Evolutionary conservation across 768 basidiomycete genomes (phyloP), one percentile per base, ranked within the genome.

Genomic region (Rhizopogon rudus): DNA sequence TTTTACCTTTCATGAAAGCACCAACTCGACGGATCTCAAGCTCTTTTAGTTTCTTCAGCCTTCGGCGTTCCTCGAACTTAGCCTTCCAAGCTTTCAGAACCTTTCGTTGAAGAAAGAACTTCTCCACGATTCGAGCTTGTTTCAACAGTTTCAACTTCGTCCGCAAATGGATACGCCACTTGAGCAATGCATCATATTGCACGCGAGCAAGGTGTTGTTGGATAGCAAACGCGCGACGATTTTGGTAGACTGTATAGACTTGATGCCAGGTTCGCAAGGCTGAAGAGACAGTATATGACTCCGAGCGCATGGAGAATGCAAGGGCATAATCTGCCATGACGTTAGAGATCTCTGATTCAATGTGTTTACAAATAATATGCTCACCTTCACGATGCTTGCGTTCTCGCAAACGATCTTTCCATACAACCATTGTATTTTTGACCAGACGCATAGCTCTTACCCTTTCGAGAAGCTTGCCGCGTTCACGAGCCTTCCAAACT

Each of bases 401-500:
- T 37, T 72, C 63, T 46, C 69, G 70, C 52, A 84, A 59, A 17
- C 73, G 75, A 50, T 63, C 66, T 56, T 68, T 72, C 88, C 87
- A 89, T 14, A 74, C 63, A 16, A 64, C 61, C 77, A 81, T 82
- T 1, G 72, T 68, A 41, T 68, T 67, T 60, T 76, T 79, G 44
- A 80, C 51, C 7, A 83, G 60, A 35, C 81, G 75, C 17, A 73
- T 57, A 5, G 71, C 66, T 51, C 73, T 77, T 37, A 84, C 80
- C 44, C 79, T 76, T 54, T 80, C 80, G 10, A 89, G 73, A 29
- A 83, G 73, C 49, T 68, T 73, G 31, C 83, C 84, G 8, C 83
- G 79, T 61, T 86, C 86, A 40, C 79, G 80, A 20, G 87, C 83
- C 60, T 79, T 85, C 87, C 87, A 87, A 3, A 88, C 78, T 45